phyloP scores from a whole-genome alignment of 495 filamentous ascomycete genomes.

The Talaromyces borbonicus region DNA sequence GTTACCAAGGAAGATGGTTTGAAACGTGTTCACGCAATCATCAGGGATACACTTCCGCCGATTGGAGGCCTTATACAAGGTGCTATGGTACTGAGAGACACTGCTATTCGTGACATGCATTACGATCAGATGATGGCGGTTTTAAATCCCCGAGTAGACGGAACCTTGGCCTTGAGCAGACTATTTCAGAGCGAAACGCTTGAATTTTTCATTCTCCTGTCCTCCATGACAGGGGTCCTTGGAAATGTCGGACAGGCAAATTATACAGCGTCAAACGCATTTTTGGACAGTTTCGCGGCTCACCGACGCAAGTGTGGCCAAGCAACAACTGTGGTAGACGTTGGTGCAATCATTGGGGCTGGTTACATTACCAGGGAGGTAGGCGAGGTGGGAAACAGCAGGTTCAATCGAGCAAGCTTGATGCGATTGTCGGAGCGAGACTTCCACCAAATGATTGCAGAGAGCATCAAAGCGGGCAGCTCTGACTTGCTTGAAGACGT shows the following conservation, averaged over 20 bases:
- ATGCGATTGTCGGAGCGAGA: conserved; percentile 34
- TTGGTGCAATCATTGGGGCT: conserved; percentile 26
- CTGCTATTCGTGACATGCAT: conserved; percentile 14
- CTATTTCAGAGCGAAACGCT: conserved; percentile 22
- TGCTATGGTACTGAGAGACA: conserved; percentile 18
- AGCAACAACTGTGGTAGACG: conserved; percentile 15
- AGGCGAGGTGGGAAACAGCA: neutral
- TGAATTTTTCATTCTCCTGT: conserved; percentile 55
- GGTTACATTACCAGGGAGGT: conserved; percentile 28
- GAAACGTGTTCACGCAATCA: conserved; percentile 7
- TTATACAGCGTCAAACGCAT: conserved; percentile 51
- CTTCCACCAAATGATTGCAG: conserved; percentile 30
- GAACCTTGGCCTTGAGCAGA: conserved; percentile 18
- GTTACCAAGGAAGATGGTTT: conserved; percentile 10
- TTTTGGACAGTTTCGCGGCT: conserved; percentile 23
- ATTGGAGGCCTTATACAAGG: conserved; percentile 16
- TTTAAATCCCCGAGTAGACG: conserved; percentile 17
- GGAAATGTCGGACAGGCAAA: conserved; percentile 48
- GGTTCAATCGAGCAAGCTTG: neutral
- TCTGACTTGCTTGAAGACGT: conserved; percentile 14
- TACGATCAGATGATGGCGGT: conserved; percentile 42
- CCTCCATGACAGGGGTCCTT: conserved; percentile 39
- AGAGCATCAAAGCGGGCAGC: conserved; percentile 8
- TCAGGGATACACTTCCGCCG: conserved; percentile 11
- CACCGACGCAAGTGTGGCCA: conserved; percentile 23